Base-by-base conservation (phyloP, 768 basidiomycete genomes). In the Amanita pseudoporphyria region DNA sequence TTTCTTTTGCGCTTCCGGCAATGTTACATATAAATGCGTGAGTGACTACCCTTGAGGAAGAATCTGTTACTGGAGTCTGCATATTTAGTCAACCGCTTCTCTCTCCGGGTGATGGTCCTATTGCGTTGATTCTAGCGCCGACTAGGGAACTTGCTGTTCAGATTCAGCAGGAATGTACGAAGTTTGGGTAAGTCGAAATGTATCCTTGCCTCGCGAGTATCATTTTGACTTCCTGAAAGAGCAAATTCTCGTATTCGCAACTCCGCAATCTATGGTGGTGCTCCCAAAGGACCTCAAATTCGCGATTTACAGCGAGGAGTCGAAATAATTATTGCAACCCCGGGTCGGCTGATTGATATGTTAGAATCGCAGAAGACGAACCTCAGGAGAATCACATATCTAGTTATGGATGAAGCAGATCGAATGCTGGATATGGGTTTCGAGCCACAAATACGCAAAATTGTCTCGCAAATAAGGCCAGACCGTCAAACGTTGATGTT, bases 351-450 rank as follows among this genome's bases (percentile, higher is more conserved):
- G 56, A 99, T 99, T 58, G 96, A 99, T 64, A 98, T 99, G 96
- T 79, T 99, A 22, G 96, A 99, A 71, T 81, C 79, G 1, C 84
- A 87, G 62, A 96, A 96, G 71, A 98, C 94, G 18, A 98, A 98
- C 67, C 78, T 99, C 47, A 88, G 88, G 51, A 84, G 96, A 36
- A 77, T 99, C 50, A 99, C 96, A 18, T 99, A 98, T 67, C 78
- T 99, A 35, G 96, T 99, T 62, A 89, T 99, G 83, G 96, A 99
- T 62, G 96, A 99, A 68, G 96, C 96, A 39, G 96, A 99, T 72
- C 90, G 96, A 62, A 99, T 99, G 96, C 78, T 99, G 55, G 96
- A 99, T 73, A 99, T 99, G 96, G 96, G 96, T 76, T 99, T 99
- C 71, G 96, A 99, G 71, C 96, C 96, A 47, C 96, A 99, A 66